Evolutionary conservation across 2,329 filamentous ascomycete species (phyloP).

Genomic region (Sporothrix luriei): DNA sequence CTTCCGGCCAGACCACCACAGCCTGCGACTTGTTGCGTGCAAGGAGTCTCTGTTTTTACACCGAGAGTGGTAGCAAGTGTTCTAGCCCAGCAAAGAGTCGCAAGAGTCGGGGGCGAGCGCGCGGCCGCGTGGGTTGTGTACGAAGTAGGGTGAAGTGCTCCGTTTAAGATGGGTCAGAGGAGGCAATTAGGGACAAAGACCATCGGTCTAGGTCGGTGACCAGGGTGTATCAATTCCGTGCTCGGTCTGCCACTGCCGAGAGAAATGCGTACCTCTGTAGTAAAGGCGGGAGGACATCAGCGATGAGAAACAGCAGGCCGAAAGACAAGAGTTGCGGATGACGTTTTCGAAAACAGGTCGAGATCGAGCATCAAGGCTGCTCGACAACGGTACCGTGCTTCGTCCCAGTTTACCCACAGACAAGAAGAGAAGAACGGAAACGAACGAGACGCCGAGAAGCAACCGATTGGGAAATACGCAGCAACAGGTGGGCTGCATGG

Average conservation of each 20-base stretch:
- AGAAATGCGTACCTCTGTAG: not conserved
- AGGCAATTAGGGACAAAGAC: slow-evolving; percentile 12
- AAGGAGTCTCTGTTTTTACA: slow-evolving; percentile 21
- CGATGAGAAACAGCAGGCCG: not conserved
- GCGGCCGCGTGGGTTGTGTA: slow-evolving; percentile 25
- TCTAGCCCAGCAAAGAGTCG: slow-evolving; percentile 13
- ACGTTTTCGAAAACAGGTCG: slow-evolving; percentile 8
- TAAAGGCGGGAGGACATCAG: slow-evolving; percentile 1
- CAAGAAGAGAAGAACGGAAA: not conserved
- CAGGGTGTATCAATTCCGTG: slow-evolving; percentile 13
- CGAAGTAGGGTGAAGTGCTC: slow-evolving; percentile 10
- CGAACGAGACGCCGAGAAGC: slow-evolving; percentile 17
- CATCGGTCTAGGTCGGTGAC: slow-evolving; percentile 17
- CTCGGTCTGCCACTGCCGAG: not conserved
- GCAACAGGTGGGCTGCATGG: slow-evolving; percentile 11
- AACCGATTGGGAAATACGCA: slow-evolving; percentile 23
- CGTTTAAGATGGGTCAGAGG: not conserved
- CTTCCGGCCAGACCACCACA: slow-evolving; percentile 28
- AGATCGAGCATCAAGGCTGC: slow-evolving; percentile 6
- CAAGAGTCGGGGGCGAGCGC: slow-evolving; percentile 14
- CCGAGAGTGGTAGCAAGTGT: not conserved
- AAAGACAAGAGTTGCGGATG: not conserved
- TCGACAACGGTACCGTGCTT: not conserved
- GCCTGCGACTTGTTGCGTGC: slow-evolving; percentile 20
- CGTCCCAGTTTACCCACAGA: not conserved